Evolutionary conservation across 805 yeast genomes (phyloP).

Genomic region (Cyberlindnera amylophila): DNA sequence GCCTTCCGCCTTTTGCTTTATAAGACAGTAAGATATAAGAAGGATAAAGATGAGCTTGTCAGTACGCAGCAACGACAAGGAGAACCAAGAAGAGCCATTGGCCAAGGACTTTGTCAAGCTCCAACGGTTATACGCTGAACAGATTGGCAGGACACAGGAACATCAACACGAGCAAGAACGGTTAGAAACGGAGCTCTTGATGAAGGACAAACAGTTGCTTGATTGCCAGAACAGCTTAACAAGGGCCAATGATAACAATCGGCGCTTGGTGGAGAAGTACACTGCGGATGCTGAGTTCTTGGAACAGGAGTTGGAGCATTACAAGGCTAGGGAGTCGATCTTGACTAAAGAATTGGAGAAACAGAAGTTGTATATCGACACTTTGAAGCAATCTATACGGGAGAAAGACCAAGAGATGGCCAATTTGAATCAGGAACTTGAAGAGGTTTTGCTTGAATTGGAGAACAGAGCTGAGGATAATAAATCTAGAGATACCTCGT

Average conservation of each 20-base stretch:
- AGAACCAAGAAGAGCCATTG: slow-evolving; percentile 1
- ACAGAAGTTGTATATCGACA: not conserved
- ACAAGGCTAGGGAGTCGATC: slow-evolving; percentile 18
- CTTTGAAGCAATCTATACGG: not conserved
- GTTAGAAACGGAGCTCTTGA: slow-evolving; percentile 31
- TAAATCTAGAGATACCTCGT: not conserved
- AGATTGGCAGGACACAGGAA: slow-evolving; percentile 27
- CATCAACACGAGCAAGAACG: slow-evolving; percentile 33
- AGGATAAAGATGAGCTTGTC: not conserved
- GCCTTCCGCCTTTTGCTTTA: too few species aligned
- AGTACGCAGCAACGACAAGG: not conserved
- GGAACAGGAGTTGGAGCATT: slow-evolving; percentile 15
- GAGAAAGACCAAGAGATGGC: slow-evolving; percentile 17
- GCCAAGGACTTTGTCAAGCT: slow-evolving; percentile 3
- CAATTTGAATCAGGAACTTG: slow-evolving; percentile 19
- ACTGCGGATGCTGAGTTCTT: slow-evolving; percentile 15
- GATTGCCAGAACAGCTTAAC: slow-evolving; percentile 8
- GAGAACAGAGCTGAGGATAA: slow-evolving; percentile 3
- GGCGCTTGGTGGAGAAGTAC: slow-evolving; percentile 13
- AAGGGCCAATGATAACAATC: slow-evolving; percentile 14
- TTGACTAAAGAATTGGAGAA: slow-evolving; percentile 3
- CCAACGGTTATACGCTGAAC: slow-evolving; percentile 22
- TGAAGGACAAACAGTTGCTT: slow-evolving; percentile 25
- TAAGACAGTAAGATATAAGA: too few species aligned
- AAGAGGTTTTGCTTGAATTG: slow-evolving; percentile 13